Percentiles rank a stretch among this genome's conserved stretches.
These are phyloP conservation scores for Alternaria burnsii DNA, from an alignment of 2,329 filamentous ascomycete species.

Conservation along the genomic window DNA sequence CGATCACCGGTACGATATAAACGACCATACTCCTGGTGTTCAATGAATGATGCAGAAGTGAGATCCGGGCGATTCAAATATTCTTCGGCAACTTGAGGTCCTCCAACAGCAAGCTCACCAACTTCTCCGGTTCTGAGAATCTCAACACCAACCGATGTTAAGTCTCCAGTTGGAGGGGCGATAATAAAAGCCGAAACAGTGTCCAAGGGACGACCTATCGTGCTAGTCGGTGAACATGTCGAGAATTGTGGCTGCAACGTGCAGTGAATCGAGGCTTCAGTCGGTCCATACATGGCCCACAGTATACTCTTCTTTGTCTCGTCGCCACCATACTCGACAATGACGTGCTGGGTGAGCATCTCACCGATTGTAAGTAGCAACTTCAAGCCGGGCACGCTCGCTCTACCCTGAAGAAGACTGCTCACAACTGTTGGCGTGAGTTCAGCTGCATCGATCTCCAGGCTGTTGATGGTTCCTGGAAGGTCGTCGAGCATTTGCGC, in stretches of 20 bases:
- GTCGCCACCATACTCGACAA: conserved; percentile 78
- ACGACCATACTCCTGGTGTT: conserved; percentile 68
- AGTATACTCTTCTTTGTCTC: conserved; percentile 68
- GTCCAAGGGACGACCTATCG: conserved; percentile 80
- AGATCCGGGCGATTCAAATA: conserved; percentile 85
- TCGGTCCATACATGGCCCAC: conserved; percentile 94
- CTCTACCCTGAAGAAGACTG: conserved; percentile 74
- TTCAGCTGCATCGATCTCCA: conserved; percentile 84
- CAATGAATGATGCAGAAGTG: conserved; percentile 75
- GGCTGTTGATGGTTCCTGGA: conserved; percentile 67
- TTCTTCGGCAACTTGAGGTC: conserved; percentile 77
- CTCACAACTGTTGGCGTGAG: conserved; percentile 87
- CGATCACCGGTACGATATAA: conserved; percentile 89
- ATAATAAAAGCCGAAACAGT: conserved; percentile 83
- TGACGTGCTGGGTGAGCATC: conserved; percentile 82
- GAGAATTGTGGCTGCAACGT: conserved; percentile 74
- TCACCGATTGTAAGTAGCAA: conserved; percentile 88
- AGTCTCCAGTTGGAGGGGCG: conserved; percentile 51
- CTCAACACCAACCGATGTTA: conserved; percentile 48
- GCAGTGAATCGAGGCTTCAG: conserved; percentile 90
- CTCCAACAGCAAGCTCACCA: conserved; percentile 84
- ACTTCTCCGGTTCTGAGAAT: conserved; percentile 71
- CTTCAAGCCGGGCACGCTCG: conserved; percentile 71
- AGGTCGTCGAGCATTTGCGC: conserved; percentile 78
- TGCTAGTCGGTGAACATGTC: conserved; percentile 65